Evolutionary conservation across 1,284 basidiomycete genomes (phyloP), one percentile per base, ranked within the genome.

Genomic region (Cryptococcus floricola): DNA sequence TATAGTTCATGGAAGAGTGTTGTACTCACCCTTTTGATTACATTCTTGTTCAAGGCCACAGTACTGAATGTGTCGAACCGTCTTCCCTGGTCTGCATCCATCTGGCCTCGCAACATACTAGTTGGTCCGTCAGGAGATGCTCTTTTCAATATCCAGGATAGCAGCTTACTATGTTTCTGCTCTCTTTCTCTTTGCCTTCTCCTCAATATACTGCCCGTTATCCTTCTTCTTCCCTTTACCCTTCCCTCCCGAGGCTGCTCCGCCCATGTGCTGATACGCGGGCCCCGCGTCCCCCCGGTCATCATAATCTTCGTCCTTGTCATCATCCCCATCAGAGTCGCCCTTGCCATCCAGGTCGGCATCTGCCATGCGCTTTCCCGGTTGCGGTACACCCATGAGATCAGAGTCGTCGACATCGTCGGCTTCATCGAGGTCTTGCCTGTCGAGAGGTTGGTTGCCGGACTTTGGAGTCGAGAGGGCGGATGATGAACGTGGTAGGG

Each of bases 61-160:
- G 61, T 59, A 16, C 53, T 64, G 60, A 74, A 75, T 6, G 69
- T 67, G 39, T 75, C 73, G 50, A 69, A 74, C 13, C 73, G 66
- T 50, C 62, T 69, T 1, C 56, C 65, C 44, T 73, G 71, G 41
- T 75, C 73, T 4, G 63, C 43, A 56, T 74, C 71, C 12, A 74
- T 56, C n/a, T 63, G 50, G 10, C 61, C 61, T n/a, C 73, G 62
- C 23, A 75, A 59, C 10, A 69, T 48, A 25, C 71, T 73, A 43
- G 7, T 23, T 4, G 14, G 0, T 27, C 16, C n/a, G 27, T 48
- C 52, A 53, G 39, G 12, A 14, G n/a, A n/a, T 19, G 14, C 19
- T 50, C n/a, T 18, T 39, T 28, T 7, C 23, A 41, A 4, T 31
- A 8, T n/a, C 27, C 7, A 39, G 10, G n/a, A 52, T 52, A 13